A percentile compares a stretch with the other conserved stretches of the same genome.
Conservation (phyloP, 495 filamentous ascomycete species). For the Bacidia rubella region DNA sequence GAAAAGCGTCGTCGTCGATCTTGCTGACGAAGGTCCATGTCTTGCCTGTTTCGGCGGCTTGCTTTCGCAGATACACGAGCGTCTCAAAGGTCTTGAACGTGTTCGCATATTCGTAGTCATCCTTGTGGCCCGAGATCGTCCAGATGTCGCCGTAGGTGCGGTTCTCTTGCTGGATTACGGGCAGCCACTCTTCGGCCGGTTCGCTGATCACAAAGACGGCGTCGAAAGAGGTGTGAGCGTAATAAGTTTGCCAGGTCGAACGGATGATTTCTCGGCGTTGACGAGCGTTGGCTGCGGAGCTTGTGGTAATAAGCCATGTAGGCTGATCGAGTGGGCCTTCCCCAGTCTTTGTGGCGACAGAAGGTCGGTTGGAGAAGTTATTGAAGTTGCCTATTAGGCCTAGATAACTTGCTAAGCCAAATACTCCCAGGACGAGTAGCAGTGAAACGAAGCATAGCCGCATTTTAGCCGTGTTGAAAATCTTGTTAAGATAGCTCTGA, state of each 20-base stretch:
- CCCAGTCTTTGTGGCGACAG: too few species aligned
- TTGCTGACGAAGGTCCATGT: constrained; percentile 5
- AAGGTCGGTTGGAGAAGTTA: too few species aligned
- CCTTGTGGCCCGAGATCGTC: not conserved
- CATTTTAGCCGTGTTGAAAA: too few species aligned
- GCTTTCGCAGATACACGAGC: not conserved
- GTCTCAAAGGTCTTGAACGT: constrained; percentile 5
- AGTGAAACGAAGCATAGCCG: too few species aligned
- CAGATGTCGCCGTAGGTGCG: constrained; percentile 9
- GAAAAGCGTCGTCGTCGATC: constrained; percentile 8
- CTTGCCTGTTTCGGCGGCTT: not conserved
- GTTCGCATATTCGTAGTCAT: constrained; percentile 1
- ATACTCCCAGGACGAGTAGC: too few species aligned
- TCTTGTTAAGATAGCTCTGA: too few species aligned
- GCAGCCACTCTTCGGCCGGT: not conserved
- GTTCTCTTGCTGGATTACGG: constrained; percentile 10
- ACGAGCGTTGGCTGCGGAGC: not conserved
- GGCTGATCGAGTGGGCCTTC: too few species aligned
- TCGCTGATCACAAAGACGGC: constrained; percentile 4
- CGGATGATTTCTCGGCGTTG: constrained; percentile 9
- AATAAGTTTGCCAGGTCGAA: constrained; percentile 8
- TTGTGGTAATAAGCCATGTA: constrained; percentile 9
- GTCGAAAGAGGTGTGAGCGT: not conserved
- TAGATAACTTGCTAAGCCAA: too few species aligned
- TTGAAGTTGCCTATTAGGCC: too few species aligned